Conservation (phyloP, 1,284 basidiomycete species). For the Apiotrichum akiyoshidainum region DNA sequence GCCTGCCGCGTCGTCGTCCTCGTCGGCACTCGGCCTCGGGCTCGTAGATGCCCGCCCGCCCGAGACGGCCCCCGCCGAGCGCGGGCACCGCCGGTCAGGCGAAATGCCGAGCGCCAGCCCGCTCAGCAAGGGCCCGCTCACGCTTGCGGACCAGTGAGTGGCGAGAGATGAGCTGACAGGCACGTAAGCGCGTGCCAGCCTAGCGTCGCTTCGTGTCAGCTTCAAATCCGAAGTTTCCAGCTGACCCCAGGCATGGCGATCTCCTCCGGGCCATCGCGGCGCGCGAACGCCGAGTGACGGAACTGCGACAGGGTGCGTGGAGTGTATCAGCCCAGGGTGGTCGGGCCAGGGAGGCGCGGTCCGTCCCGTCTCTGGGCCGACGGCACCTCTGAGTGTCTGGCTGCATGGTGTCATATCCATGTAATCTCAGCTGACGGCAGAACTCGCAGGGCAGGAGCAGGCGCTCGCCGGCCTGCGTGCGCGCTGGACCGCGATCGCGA, state of each 20-base stretch:
- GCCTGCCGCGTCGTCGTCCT: neutral
- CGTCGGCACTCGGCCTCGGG: neutral
- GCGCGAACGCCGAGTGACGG: slow-evolving; percentile 40
- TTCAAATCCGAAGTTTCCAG: neutral
- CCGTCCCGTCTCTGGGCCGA: too few relatives aligned
- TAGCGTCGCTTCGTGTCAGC: neutral
- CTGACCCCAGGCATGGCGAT: slow-evolving; percentile 39
- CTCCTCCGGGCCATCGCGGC: slow-evolving; percentile 41
- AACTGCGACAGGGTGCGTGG: slow-evolving; percentile 38
- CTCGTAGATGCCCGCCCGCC: neutral
- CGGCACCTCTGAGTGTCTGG: too few relatives aligned
- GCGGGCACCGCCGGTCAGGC: neutral
- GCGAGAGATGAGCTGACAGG: neutral
- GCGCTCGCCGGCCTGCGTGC: slow-evolving; percentile 36
- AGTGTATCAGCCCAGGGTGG: too few relatives aligned
- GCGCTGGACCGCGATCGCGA: slow-evolving; percentile 36
- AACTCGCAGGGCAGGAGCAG: slow-evolving; percentile 37
- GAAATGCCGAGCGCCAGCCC: neutral
- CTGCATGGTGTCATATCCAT: too few relatives aligned
- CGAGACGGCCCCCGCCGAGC: neutral
- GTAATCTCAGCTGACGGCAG: slow-evolving; percentile 21
- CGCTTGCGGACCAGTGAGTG: slow-evolving; percentile 29
- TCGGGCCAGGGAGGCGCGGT: neutral
- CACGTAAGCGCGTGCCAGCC: neutral
- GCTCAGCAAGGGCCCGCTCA: slow-evolving; percentile 5